Percentiles rank a stretch among this genome's conserved stretches.
phyloP scores from a whole-genome alignment of 345 rosid genomes.

The Bruguiera parviflora region DNA sequence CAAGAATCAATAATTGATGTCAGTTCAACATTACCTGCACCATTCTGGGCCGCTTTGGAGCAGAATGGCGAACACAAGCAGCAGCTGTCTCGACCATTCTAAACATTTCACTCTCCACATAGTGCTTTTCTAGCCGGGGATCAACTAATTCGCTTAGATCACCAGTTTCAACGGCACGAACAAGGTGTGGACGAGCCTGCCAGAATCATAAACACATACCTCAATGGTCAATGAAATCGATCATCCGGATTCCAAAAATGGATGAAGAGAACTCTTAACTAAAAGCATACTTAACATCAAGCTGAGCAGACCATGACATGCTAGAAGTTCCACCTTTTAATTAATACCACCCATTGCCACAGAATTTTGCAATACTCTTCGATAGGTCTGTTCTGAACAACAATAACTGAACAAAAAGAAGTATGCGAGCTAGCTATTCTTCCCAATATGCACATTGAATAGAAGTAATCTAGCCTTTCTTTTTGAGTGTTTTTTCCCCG shows the following conservation, averaged over 20 bases:
- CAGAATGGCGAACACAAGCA: constrained; percentile 92
- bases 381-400: too few species aligned
- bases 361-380: background rate
- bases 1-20: background rate
- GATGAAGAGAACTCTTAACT: too few species aligned
- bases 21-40: constrained; percentile 47
- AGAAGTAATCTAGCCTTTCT: too few species aligned
- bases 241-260: too few species aligned
- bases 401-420: too few species aligned
- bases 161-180: constrained; percentile 70
- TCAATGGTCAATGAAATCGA: background rate
- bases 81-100: constrained; percentile 93
- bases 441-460: too few species aligned
- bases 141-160: constrained; percentile 64
- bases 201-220: constrained; percentile 33
- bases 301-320: background rate
- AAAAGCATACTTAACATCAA: background rate
- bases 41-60: constrained; percentile 93
- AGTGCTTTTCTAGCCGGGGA: constrained; percentile 59
- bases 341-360: constrained; percentile 40
- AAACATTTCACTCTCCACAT: constrained; percentile 65
- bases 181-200: constrained; percentile 92
- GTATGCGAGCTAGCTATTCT: too few species aligned
- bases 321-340: too few species aligned
- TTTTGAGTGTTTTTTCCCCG: too few species aligned